Conservation (phyloP, 1,139 yeast genomes). For the Candida sp. region DNA sequence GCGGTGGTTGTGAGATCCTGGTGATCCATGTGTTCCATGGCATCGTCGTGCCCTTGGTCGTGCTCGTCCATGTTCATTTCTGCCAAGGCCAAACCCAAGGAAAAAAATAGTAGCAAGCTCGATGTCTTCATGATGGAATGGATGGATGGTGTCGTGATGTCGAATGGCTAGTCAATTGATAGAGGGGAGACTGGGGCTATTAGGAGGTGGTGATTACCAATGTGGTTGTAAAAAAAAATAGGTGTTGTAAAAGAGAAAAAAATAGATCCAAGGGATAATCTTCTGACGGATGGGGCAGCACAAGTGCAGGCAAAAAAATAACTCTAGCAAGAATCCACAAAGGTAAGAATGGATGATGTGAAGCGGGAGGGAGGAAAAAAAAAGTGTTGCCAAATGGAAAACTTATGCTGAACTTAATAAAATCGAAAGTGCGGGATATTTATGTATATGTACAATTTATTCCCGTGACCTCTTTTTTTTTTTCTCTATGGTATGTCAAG, state of each 20-base stretch:
- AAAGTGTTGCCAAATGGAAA: background rate
- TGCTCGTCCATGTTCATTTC: conserved; percentile 15
- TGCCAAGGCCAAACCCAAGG: conserved; percentile 9
- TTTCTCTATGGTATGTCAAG: too few relatives aligned
- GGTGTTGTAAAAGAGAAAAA: background rate
- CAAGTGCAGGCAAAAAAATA: background rate
- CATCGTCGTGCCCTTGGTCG: conserved; percentile 7
- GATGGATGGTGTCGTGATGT: background rate
- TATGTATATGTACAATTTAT: background rate
- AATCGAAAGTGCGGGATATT: background rate
- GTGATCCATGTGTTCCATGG: background rate
- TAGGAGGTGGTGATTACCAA: background rate
- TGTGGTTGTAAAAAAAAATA: conserved; percentile 1
- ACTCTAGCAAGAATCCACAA: background rate
- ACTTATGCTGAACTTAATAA: background rate
- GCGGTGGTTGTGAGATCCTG: background rate
- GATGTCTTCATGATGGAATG: conserved; percentile 8
- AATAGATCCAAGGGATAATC: background rate
- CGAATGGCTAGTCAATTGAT: background rate
- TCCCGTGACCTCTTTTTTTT: background rate
- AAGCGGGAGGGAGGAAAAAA: background rate
- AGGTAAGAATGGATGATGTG: background rate
- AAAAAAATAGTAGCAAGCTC: conserved; percentile 11
- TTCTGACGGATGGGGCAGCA: background rate
- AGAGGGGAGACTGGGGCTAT: background rate